Base-by-base conservation (phyloP, 2,329 filamentous ascomycete genomes). In the Tolypocladium tropicale region DNA sequence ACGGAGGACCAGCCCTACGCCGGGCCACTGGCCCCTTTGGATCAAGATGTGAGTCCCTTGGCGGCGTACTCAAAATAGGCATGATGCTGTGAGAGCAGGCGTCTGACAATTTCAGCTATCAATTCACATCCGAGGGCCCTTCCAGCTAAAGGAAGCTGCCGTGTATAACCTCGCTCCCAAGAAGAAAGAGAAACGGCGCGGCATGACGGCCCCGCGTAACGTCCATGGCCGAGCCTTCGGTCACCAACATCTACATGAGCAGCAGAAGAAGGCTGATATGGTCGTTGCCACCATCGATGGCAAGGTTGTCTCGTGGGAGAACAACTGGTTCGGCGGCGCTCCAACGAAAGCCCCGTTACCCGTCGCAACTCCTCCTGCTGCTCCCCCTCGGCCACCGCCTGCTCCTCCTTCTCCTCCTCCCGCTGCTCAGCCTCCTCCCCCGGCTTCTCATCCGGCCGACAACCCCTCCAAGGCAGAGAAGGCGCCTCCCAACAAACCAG, bases 51-150 rank as follows among this genome's bases (percentile, higher is more conserved):
- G 33, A 56, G 55, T 9, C n/a, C 12, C 16, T 12, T n/a, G n/a
- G 14, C 10, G 16, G 7, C 18, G 10, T 12, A 10, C 7, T 18
- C 28, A 1, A 33, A 33, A 10, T 28, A 18, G 11, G 3, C 25
- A n/a, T 18, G 25, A 30, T 48, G 46, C 25, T n/a, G 3, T 21
- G 46, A 32, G 46, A 32, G 18, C 28, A 21, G 7, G 6, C 16
- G 12, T 30, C 57, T 59, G 9, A 59, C 54, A 23, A 32, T 39
- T 32, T 0, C 58, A 90, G 86, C 75, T 91, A 33, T 89, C 86
- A 1, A 70, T 89, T 59, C 85, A 90, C 67, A 77, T 91, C 65
- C 84, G 88, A 62, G 89, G 88, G 3, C 88, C 88, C 1, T 68
- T 89, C 62, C 72, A 79, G 41, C 67, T 92, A 34, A 83, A 82